A percentile compares a stretch with the other conserved stretches of the same genome.
Conservation (phyloP, 305 asterid genomes). For the Fraxinus paxiana region DNA sequence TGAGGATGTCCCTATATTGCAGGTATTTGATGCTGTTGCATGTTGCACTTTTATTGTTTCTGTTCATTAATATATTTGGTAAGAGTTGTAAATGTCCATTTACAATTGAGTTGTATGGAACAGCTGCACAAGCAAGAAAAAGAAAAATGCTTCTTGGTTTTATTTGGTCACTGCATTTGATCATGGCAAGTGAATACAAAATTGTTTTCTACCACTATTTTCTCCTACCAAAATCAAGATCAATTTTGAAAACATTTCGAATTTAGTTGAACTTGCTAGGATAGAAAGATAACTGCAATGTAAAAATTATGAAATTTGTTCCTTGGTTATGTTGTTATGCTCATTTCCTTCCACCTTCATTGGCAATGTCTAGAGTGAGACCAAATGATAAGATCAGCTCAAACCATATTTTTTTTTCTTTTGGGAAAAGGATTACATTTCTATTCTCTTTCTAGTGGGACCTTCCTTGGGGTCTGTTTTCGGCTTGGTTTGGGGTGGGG, state of each 20-base stretch:
- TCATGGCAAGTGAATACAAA: background rate
- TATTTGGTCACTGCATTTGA: background rate
- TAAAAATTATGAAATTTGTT: background rate
- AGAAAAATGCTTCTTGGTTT: background rate
- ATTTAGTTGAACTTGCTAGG: background rate
- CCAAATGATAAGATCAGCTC: background rate
- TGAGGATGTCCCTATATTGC: conserved; percentile 94
- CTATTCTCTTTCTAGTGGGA: background rate
- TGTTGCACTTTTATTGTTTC: background rate
- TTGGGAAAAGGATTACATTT: background rate
- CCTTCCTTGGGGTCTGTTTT: background rate
- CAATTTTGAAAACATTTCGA: background rate
- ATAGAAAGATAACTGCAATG: background rate
- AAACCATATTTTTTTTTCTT: background rate
- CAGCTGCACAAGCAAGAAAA: background rate
- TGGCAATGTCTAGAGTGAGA: background rate
- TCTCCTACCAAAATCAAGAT: background rate
- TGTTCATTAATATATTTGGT: background rate
- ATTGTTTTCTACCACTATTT: background rate
- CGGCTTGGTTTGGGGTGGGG: background rate
- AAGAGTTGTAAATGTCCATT: background rate
- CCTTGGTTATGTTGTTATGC: background rate
- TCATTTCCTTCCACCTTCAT: background rate
- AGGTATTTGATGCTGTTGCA: conserved; percentile 43
- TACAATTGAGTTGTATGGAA: background rate